Evolutionary conservation across 169 alveolate genomes (phyloP), one percentile per base, ranked within the genome.

Genomic region (Cyclospora cayetanensis): DNA sequence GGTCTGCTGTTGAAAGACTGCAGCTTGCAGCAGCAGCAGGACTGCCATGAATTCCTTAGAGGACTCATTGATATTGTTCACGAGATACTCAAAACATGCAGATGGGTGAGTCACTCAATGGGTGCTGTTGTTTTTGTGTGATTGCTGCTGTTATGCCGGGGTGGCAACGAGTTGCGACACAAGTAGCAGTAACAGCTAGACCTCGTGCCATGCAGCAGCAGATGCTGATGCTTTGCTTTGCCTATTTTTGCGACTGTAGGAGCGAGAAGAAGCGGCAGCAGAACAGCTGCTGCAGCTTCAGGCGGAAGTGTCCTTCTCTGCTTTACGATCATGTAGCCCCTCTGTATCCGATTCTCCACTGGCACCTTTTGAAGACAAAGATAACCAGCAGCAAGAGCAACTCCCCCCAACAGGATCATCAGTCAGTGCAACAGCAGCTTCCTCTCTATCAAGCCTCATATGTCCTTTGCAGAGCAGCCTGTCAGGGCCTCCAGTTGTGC

Each of bases 241-340:
- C 22, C 60, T 80, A 20, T 31, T 80, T 80, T 35, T 50, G 12
- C 37, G 46, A 74, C 53, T 80, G 76, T 74, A 80, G 89, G 55
- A 80, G 89, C 18, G 74, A 27, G 89, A 80, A 35, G 89, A 80
- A 29, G 89, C 89, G 35, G 89, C 89, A 18, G 74, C 76, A 31
- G 76, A 80, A 35, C 76, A 80, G 74, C 76, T 80, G 89, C 72
- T 80, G 89, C 89, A 80, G 41, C 74, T 80, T 29, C 89, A 50
- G 76, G 74, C 89, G 4, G 31, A n/a, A n/a, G n/a, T n/a, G n/a
- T n/a, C n/a, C n/a, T n/a, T n/a, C n/a, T n/a, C n/a, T n/a, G n/a
- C n/a, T n/a, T n/a, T n/a, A n/a, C n/a, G n/a, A n/a, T n/a, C n/a
- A n/a, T n/a, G n/a, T n/a, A n/a, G n/a, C n/a, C n/a, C n/a, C n/a